Percentiles rank a stretch among this genome's conserved stretches.
Evolutionary conservation across 208 protist genomes (phyloP).

Genomic region (Vickermania spadyakhi): DNA sequence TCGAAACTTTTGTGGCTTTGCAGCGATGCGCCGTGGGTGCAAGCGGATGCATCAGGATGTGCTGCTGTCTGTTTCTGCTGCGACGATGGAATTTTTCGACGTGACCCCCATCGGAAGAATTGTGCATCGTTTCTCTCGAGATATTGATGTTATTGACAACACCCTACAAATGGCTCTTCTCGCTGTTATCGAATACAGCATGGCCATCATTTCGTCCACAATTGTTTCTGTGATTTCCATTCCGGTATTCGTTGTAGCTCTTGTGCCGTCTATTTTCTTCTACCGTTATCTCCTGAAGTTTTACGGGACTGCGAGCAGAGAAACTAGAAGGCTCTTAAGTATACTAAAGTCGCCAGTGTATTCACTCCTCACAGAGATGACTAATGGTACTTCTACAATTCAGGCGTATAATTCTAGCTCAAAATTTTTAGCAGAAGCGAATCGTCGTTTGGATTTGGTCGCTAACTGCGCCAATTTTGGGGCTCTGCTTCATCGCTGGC

Average conservation of each 20-base stretch:
- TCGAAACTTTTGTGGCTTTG: slow-evolving; percentile 26
- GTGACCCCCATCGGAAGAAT: slow-evolving; percentile 90
- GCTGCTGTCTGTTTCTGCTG: slow-evolving; percentile 34
- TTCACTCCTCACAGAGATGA: slow-evolving; percentile 85
- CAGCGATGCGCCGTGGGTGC: slow-evolving; percentile 21
- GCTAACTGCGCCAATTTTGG: slow-evolving; percentile 41
- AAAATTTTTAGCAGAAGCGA: slow-evolving; percentile 20
- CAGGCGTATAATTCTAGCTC: slow-evolving; percentile 34
- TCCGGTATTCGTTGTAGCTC: slow-evolving; percentile 32
- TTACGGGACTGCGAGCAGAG: slow-evolving; percentile 75
- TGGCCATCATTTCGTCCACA: slow-evolving; percentile 45
- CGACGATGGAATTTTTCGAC: slow-evolving; percentile 92
- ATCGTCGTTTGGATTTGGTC: slow-evolving; percentile 39
- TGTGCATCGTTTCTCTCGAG: slow-evolving; percentile 92
- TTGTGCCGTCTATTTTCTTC: slow-evolving; percentile 31
- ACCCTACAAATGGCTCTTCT: slow-evolving; percentile 40
- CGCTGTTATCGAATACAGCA: slow-evolving; percentile 45
- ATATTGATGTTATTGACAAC: slow-evolving; percentile 76
- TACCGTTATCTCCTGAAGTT: slow-evolving; percentile 72
- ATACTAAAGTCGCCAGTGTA: slow-evolving; percentile 90
- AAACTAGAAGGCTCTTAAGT: slow-evolving; percentile 83
- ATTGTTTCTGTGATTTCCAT: slow-evolving; percentile 29
- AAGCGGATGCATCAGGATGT: slow-evolving; percentile 34
- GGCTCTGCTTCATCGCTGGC: slow-evolving; percentile 70
- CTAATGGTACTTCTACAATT: slow-evolving; percentile 85